These are phyloP conservation scores for Neofusicoccum cordaticola DNA, from an alignment of 2,329 filamentous ascomycete species.

Conservation along the genomic window DNA sequence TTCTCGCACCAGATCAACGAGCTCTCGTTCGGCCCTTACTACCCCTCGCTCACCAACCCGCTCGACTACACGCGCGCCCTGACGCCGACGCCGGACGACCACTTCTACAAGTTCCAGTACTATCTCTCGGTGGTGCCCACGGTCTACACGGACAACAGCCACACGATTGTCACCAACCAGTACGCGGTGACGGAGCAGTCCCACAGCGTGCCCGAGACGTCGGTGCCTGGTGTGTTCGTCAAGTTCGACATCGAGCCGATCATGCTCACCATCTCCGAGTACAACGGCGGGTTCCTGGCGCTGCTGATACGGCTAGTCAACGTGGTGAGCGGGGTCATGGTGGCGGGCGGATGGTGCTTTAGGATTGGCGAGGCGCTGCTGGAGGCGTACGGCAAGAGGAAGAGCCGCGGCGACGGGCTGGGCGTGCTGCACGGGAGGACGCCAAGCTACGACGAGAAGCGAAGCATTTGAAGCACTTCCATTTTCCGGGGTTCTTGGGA, in stretches of 20 bases:
- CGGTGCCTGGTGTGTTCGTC: conserved; percentile 88
- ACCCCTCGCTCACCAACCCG: conserved; percentile 88
- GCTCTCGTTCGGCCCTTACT: conserved; percentile 95
- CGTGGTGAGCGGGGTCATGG: conserved; percentile 83
- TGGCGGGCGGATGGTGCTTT: conserved; percentile 91
- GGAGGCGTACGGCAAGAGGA: conserved; percentile 48
- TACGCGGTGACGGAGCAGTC: conserved; percentile 94
- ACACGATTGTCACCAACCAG: conserved; percentile 87
- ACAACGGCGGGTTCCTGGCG: conserved; percentile 69
- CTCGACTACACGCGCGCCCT: conserved; percentile 85
- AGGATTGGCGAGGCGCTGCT: conserved; percentile 74
- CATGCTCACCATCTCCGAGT: conserved; percentile 78
- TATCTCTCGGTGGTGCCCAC: conserved; percentile 94
- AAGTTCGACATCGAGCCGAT: conserved; percentile 99
- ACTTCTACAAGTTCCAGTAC: conserved; percentile 98
- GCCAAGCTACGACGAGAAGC: conserved; percentile 11
- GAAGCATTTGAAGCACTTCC: neutral
- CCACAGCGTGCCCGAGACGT: conserved; percentile 63
- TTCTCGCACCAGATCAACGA: conserved; percentile 97
- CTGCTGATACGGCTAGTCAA: conserved; percentile 84
- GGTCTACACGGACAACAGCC: conserved; percentile 64
- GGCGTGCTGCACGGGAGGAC: conserved; percentile 41
- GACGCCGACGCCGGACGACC: conserved; percentile 50
- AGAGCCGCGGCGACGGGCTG: conserved; percentile 40
- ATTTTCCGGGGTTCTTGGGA: neutral